phyloP scores from a whole-genome alignment of 2,329 filamentous ascomycete genomes.

The Daldinia sp. region DNA sequence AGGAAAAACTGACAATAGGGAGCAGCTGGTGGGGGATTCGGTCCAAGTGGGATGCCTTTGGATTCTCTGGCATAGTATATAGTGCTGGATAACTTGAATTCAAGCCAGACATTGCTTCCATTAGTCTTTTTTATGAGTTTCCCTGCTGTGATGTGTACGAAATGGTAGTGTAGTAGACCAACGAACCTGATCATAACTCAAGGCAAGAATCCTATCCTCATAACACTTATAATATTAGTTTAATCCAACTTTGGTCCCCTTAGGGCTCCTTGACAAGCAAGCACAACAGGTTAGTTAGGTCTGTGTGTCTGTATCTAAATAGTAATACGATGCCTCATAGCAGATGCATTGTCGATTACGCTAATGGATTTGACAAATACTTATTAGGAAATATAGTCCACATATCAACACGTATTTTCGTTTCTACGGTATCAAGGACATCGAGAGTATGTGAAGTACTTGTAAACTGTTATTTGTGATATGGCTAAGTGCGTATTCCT shows the following conservation, averaged over 20 bases:
- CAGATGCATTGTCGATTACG: too few relatives aligned
- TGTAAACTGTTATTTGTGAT: slow-evolving; percentile 6
- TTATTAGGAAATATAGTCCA: background rate
- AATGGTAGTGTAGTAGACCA: background rate
- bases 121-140: background rate
- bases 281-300: background rate
- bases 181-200: background rate
- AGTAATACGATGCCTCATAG: too few relatives aligned
- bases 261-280: background rate
- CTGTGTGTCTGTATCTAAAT: background rate
- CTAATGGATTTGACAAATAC: too few relatives aligned
- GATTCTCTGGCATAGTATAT: slow-evolving; percentile 46
- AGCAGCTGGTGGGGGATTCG: slow-evolving; percentile 53
- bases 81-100: slow-evolving; percentile 52
- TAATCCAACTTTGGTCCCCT: background rate
- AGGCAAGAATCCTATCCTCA: background rate
- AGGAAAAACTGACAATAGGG: slow-evolving; percentile 48
- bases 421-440: too few relatives aligned
- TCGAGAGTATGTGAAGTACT: background rate
- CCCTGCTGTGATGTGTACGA: background rate
- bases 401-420: background rate
- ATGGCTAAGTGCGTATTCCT: slow-evolving; percentile 5
- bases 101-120: slow-evolving; percentile 52
- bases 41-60: slow-evolving; percentile 50
- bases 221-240: too few relatives aligned